Percentiles rank a stretch among this genome's conserved stretches.
Conservation (phyloP, 257 asterid species). For the Solanum rostratum region DNA sequence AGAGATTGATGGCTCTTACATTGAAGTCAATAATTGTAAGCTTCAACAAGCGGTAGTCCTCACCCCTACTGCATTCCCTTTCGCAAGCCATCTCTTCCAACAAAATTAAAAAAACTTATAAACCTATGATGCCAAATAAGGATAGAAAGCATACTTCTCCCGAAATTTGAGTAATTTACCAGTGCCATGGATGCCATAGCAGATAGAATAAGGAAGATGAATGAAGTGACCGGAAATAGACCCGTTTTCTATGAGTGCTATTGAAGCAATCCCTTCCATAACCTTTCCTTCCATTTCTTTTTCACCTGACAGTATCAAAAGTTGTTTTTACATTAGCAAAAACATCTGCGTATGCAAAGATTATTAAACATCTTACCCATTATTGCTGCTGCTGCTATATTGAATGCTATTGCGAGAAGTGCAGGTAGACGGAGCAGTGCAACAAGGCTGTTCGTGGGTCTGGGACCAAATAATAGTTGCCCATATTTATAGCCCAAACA, state of each 20-base stretch:
- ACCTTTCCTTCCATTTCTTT: slow-evolving; percentile 12
- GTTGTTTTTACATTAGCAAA: neutral
- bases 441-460: neutral
- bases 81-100: slow-evolving; percentile 81
- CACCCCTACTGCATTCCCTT: slow-evolving; percentile 96
- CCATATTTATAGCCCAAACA: no score
- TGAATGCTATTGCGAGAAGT: neutral
- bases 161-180: slow-evolving; percentile 27
- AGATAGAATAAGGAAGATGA: slow-evolving; percentile 67
- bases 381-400: neutral
- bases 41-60: slow-evolving; percentile 90
- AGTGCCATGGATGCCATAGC: slow-evolving; percentile 84
- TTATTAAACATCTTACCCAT: neutral
- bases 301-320: neutral
- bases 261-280: slow-evolving; percentile 88
- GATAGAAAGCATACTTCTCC: neutral
- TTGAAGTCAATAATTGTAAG: slow-evolving; percentile 69
- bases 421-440: neutral
- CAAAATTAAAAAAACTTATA: neutral
- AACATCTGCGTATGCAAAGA: neutral
- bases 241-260: slow-evolving; percentile 78
- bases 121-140: neutral
- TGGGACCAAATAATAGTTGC: neutral
- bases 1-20: slow-evolving; percentile 29
- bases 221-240: slow-evolving; percentile 93